These are phyloP conservation scores for Xerocomus brunneocitrinus DNA, from an alignment of 768 basidiomycete genomes.

Conservation along the genomic window DNA sequence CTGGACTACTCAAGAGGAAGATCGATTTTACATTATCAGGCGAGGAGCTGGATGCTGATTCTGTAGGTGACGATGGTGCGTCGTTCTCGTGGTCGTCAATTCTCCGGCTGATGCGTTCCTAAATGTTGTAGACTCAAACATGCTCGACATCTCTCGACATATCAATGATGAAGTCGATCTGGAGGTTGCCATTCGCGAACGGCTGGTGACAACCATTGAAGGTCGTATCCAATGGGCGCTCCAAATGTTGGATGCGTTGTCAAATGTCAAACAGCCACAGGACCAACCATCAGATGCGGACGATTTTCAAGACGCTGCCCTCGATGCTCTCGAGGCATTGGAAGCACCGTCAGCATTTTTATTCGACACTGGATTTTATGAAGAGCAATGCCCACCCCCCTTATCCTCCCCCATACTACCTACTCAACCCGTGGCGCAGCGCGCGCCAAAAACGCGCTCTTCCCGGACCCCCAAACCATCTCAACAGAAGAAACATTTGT, in stretches of 20 bases:
- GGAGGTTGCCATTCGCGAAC: slow-evolving; percentile 40
- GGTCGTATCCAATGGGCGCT: slow-evolving; percentile 46
- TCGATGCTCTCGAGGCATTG: slow-evolving; percentile 39
- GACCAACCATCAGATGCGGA: slow-evolving; percentile 22
- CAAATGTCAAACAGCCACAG: slow-evolving; percentile 14
- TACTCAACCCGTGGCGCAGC: slow-evolving; percentile 12
- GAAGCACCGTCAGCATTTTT: slow-evolving; percentile 38
- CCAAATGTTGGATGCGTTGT: slow-evolving; percentile 35
- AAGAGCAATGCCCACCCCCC: slow-evolving; percentile 23
- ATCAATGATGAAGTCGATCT: slow-evolving; percentile 39
- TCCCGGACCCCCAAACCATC: slow-evolving; percentile 25
- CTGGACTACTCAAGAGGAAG: slow-evolving; percentile 10
- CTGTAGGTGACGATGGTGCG: slow-evolving; percentile 18
- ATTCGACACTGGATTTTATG: slow-evolving; percentile 24
- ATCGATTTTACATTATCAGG: slow-evolving; percentile 5
- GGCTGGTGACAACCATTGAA: slow-evolving; percentile 38
- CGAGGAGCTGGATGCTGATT: slow-evolving; percentile 9
- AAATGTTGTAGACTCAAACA: slow-evolving; percentile 10
- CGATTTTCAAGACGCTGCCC: slow-evolving; percentile 37
- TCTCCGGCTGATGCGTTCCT: background rate
- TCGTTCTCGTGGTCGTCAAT: background rate
- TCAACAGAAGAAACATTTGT: slow-evolving; percentile 37
- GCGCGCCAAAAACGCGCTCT: slow-evolving; percentile 24
- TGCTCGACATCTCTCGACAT: slow-evolving; percentile 11
- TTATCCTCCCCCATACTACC: slow-evolving; percentile 16